Conservation (phyloP, 164 flowering plant genomes). For the Akebia trifoliata region DNA sequence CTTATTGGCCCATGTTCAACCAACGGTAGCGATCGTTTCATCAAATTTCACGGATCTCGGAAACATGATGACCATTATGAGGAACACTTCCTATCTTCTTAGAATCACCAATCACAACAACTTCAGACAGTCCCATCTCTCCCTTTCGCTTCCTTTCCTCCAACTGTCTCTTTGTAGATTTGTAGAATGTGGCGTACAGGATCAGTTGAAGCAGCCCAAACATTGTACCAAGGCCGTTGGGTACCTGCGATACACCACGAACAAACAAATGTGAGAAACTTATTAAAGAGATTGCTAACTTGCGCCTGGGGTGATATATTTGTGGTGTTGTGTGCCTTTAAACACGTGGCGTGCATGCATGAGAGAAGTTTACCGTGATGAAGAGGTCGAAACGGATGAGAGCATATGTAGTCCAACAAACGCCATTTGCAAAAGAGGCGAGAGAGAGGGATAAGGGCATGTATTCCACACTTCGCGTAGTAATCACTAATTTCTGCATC, state of each 20-base stretch:
- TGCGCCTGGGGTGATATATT: too few species aligned
- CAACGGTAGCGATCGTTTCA: background rate
- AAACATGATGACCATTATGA: background rate
- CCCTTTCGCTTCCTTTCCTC: slow-evolving; percentile 44
- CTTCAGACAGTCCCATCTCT: slow-evolving; percentile 35
- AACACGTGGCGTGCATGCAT: background rate
- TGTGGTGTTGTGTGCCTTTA: too few species aligned
- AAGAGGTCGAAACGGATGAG: slow-evolving; percentile 62
- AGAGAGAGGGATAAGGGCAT: slow-evolving; percentile 69
- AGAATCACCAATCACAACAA: slow-evolving; percentile 25
- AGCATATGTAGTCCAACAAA: slow-evolving; percentile 62
- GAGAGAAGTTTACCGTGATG: slow-evolving; percentile 30
- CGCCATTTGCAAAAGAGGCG: slow-evolving; percentile 50
- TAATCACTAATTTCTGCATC: slow-evolving; percentile 66
- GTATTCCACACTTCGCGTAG: slow-evolving; percentile 68
- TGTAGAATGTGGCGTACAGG: slow-evolving; percentile 64
- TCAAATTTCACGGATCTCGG: slow-evolving; percentile 1
- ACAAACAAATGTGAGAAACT: too few species aligned
- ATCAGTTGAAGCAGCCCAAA: slow-evolving; percentile 54
- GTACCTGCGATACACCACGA: slow-evolving; percentile 46
- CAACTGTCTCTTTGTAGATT: slow-evolving; percentile 48
- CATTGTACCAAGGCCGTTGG: slow-evolving; percentile 59
- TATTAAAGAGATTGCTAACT: too few species aligned
- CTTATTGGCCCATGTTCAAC: background rate
- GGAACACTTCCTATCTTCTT: slow-evolving; percentile 13